Percentiles rank a stretch among this genome's conserved stretches.
These are phyloP conservation scores for Cadophora malorum DNA, from an alignment of 2,329 filamentous ascomycete genomes.

Conservation along the genomic window DNA sequence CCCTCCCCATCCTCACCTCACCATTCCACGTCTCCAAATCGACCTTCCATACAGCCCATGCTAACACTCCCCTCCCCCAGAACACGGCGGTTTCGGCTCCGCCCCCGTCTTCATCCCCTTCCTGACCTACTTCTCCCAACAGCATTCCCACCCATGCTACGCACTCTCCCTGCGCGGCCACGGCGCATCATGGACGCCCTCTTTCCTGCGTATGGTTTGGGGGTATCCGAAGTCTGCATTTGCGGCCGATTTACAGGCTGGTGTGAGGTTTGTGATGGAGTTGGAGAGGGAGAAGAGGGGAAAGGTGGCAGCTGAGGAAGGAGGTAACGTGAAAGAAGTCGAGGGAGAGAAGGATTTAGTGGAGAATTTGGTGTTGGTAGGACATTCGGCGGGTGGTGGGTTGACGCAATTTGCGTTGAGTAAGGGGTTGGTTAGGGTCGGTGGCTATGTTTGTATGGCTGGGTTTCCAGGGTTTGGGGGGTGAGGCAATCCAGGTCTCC, in stretches of 20 bases:
- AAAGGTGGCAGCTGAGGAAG: not conserved
- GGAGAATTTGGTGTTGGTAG: conserved; percentile 43
- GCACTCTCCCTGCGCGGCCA: conserved; percentile 51
- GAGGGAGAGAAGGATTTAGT: conserved; percentile 35
- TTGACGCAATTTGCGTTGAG: conserved; percentile 49
- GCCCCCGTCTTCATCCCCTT: conserved; percentile 48
- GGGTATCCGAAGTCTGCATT: conserved; percentile 28
- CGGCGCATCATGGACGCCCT: conserved; percentile 49
- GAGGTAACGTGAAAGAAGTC: conserved; percentile 5
- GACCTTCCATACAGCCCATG: not conserved
- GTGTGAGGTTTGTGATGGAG: conserved; percentile 9
- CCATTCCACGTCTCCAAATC: not conserved
- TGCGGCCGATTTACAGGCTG: conserved; percentile 30
- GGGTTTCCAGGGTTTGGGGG: conserved; percentile 49
- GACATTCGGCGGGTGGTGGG: conserved; percentile 51
- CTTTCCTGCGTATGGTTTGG: conserved; percentile 48
- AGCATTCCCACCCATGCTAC: conserved; percentile 48
- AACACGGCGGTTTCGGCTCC: conserved; percentile 50
- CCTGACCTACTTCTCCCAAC: conserved; percentile 45
- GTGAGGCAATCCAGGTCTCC: no score
- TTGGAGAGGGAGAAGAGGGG: conserved; percentile 36
- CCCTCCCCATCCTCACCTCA: not conserved
- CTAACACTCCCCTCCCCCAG: not conserved
- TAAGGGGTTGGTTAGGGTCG: conserved; percentile 43
- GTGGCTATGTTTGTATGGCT: conserved; percentile 47